These are phyloP conservation scores for Ambrosia artemisiifolia DNA, from an alignment of 129 eudicot species.

Conservation along the genomic window DNA sequence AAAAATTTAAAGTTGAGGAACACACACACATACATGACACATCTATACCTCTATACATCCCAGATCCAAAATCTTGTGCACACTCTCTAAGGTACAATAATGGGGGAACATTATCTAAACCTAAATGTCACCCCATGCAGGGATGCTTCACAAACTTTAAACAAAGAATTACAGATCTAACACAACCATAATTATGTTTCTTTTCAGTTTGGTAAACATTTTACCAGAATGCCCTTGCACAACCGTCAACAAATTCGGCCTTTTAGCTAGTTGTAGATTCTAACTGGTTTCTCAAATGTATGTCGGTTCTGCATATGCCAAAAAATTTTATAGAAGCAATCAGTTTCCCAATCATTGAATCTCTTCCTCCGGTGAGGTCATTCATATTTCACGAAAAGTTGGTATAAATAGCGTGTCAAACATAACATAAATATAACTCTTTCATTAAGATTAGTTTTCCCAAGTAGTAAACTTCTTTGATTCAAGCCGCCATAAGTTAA, in stretches of 20 bases:
- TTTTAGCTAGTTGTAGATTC: constrained; percentile 63
- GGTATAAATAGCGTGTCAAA: no score
- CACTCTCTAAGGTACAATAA: constrained; percentile 28
- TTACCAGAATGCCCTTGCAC: constrained; percentile 14
- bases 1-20: constrained; percentile 16
- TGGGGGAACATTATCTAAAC: constrained; percentile 27
- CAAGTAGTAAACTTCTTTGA: no score
- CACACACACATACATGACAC: constrained; percentile 16
- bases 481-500: not conserved
- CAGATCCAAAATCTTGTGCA: constrained; percentile 35
- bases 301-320: constrained; percentile 64
- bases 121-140: constrained; percentile 32
- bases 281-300: constrained; percentile 79
- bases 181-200: constrained; percentile 7
- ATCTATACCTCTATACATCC: constrained; percentile 42
- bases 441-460: no score
- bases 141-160: constrained; percentile 35
- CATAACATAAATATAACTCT: no score
- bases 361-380: no score
- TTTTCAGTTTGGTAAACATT: constrained; percentile 6
- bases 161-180: constrained; percentile 34
- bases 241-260: constrained; percentile 14
- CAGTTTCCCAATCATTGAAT: no score
- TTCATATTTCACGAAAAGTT: no score
- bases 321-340: not conserved